Evolutionary conservation across 345 rosid genomes (phyloP).

Genomic region (Bruguiera sexangula): DNA sequence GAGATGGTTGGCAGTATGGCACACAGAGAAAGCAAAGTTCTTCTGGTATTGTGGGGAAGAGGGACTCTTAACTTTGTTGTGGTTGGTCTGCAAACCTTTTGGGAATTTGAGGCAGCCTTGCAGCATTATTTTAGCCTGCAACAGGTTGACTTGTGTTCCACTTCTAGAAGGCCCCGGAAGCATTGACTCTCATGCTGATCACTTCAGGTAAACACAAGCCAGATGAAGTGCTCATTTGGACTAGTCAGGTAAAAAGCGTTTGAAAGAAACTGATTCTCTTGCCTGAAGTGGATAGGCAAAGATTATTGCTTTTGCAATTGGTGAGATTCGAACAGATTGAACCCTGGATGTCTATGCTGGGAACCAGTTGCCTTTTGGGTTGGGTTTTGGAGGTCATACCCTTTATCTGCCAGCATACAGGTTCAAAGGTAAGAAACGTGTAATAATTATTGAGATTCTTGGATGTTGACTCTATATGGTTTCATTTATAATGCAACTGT

Average conservation of each 20-base stretch:
- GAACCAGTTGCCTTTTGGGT: conserved; percentile 20
- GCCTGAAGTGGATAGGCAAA: conserved; percentile 1
- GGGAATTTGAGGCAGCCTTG: conserved; percentile 2
- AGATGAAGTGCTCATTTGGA: background rate
- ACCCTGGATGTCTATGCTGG: conserved; percentile 15
- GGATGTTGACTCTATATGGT: background rate
- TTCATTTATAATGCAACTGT: background rate
- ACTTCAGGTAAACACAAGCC: conserved; percentile 3
- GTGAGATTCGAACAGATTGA: background rate
- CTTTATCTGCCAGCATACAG: conserved; percentile 19
- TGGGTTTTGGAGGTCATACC: conserved; percentile 19
- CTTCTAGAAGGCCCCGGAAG: conserved; percentile 10
- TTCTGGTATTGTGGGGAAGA: conserved; percentile 46
- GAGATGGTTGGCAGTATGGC: conserved; percentile 84
- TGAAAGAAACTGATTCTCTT: conserved; percentile 9
- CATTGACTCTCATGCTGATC: conserved; percentile 2
- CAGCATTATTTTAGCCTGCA: background rate
- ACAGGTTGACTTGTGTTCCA: background rate
- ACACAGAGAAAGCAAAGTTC: conserved; percentile 34
- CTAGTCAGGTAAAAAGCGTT: conserved; percentile 8
- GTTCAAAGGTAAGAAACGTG: conserved; percentile 24
- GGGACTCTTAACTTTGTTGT: conserved; percentile 35
- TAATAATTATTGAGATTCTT: background rate
- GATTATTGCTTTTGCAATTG: conserved; percentile 10
- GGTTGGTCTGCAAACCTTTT: background rate